phyloP scores from a whole-genome alignment of 331 rosid species.

The Arachis monticola region DNA sequence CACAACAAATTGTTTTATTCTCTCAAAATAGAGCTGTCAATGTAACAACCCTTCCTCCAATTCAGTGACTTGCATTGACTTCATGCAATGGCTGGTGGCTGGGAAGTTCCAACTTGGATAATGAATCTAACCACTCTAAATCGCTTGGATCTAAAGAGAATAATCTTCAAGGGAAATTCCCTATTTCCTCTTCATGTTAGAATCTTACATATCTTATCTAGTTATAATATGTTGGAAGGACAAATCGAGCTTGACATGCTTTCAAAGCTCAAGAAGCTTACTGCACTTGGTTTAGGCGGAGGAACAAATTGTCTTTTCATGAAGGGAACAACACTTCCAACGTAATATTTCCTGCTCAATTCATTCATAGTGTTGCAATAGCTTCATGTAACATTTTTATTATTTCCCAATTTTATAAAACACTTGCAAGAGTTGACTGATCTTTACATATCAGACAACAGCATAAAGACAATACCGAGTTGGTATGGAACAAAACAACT shows the following conservation, averaged over 20 bases:
- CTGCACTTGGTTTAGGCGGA: rapidly evolving
- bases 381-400: conserved; percentile 9
- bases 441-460: conserved; percentile 1
- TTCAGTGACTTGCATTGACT: no score
- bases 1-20: no score
- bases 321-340: neutral
- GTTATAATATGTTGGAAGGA: conserved; percentile 12
- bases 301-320: conserved; percentile 24
- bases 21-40: no score
- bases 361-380: neutral
- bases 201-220: neutral
- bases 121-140: conserved; percentile 22
- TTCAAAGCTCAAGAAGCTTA: conserved; percentile 3
- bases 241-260: conserved; percentile 28
- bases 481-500: conserved; percentile 3
- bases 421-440: neutral
- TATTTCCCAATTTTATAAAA: conserved; percentile 2
- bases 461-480: neutral
- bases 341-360: neutral
- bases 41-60: no score
- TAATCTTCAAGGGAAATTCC: conserved; percentile 27
- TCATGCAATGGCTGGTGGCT: conserved; percentile 17
- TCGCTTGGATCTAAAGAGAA: neutral
- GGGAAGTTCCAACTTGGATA: conserved; percentile 34
- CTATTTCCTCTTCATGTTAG: conserved; percentile 1